Percentiles rank a stretch among this genome's conserved stretches.
Conservation (phyloP, 768 basidiomycete species). For the Hericium coralloides region DNA sequence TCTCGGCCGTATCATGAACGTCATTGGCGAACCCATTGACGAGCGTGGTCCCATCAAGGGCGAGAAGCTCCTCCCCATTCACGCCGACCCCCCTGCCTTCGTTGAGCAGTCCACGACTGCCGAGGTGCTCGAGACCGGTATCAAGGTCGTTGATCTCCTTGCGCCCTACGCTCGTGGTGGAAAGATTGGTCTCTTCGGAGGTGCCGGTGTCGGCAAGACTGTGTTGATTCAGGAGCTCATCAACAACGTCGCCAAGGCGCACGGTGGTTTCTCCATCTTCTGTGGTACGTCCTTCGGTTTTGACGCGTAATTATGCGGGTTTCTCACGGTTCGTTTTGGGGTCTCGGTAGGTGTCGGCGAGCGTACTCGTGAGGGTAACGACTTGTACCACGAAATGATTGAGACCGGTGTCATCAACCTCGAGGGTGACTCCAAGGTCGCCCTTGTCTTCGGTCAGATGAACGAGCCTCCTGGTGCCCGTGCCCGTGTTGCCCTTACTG, state of each 20-base stretch:
- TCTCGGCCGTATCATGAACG: conserved; percentile 99
- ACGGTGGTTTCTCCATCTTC: conserved; percentile 99
- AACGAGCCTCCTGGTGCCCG: conserved; percentile 99
- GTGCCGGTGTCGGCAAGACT: conserved; percentile 99
- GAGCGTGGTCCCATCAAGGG: conserved; percentile 99
- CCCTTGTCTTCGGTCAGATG: conserved; percentile 99
- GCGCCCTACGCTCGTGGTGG: conserved; percentile 99
- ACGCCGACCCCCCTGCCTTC: conserved; percentile 95
- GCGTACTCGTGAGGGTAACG: conserved; percentile 99
- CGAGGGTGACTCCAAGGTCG: conserved; percentile 99
- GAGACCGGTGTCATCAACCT: conserved; percentile 99
- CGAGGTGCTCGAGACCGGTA: conserved; percentile 98
- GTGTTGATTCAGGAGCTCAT: conserved; percentile 99
- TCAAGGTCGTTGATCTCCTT: conserved; percentile 99
- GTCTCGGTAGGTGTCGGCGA: conserved; percentile 83
- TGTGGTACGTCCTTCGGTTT: conserved; percentile 45
- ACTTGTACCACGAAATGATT: conserved; percentile 99
- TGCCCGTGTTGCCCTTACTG: conserved; percentile 99
- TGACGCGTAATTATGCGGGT: conserved; percentile 2
- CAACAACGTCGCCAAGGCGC: conserved; percentile 99
- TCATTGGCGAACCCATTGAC: conserved; percentile 99
- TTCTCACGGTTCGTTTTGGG: neutral
- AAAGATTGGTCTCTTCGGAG: conserved; percentile 99
- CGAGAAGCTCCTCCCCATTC: conserved; percentile 86
- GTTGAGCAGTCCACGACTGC: conserved; percentile 98